Evolutionary conservation across 139 green algal species (phyloP).

Genomic region (Chlamydomonas schloesseri): DNA sequence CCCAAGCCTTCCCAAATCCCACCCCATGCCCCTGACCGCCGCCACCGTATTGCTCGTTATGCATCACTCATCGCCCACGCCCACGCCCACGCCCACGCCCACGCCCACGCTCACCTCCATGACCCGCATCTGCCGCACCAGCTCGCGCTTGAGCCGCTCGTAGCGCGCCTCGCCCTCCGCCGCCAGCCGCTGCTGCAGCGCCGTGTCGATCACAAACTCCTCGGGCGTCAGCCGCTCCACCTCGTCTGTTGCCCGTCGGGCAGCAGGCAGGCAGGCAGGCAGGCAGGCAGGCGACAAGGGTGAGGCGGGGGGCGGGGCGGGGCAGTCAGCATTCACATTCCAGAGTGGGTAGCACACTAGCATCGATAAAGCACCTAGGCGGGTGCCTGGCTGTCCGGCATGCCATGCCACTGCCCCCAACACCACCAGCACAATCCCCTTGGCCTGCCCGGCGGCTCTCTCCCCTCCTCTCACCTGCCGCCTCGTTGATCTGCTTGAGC

Average conservation of each 20-base stretch:
- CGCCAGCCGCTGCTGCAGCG: conserved; percentile 4
- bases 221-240: conserved; percentile 25
- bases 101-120: conserved; percentile 13
- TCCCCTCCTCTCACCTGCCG: conserved; percentile 7
- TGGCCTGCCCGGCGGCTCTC: no score
- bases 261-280: background rate
- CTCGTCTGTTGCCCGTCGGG: conserved; percentile 6
- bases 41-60: no score
- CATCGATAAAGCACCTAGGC: no score
- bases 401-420: background rate
- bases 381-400: no score
- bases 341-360: no score
- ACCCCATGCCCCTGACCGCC: no score
- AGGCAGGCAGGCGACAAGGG: background rate
- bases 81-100: no score
- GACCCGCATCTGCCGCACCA: background rate
- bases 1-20: no score
- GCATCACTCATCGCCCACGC: no score
- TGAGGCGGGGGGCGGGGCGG: background rate
- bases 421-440: background rate
- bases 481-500: conserved; percentile 33
- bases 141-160: background rate
- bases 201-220: conserved; percentile 51
- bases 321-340: no score
- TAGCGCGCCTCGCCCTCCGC: conserved; percentile 1